Base-by-base conservation (phyloP, 768 basidiomycete genomes). In the Kwoniella sp. region DNA sequence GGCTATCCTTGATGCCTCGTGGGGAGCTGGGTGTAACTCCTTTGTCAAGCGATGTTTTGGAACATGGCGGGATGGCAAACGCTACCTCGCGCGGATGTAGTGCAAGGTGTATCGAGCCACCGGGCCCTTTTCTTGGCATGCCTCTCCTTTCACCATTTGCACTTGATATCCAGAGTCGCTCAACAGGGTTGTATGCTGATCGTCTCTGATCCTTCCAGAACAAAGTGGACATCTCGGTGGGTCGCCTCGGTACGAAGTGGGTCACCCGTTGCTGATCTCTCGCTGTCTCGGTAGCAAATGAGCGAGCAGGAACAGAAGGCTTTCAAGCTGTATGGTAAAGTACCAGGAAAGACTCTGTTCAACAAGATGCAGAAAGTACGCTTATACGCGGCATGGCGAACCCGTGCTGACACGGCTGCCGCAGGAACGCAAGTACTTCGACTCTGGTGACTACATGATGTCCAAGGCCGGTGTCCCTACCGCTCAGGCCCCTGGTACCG, bases 361-460 rank as follows among this genome's bases (percentile, higher is more conserved):
- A 86, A 80, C 70, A 91, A 90, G 79, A 90, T 95, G 86, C 89
- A 91, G 76, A 93, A 89, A 84, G 92, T 88, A 38, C 43, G 79
- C 40, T 12, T 10, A 17, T 31, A 15, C 15, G 11, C 7, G 39
- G 39, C 25, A 22, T 22, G 39, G 2, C 11, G 15, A 3, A 46
- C 4, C 15, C 31, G 9, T 38, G 47, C 45, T 45, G 36, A 54
- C 40, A 5, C 17, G 10, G 37, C 19, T 17, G n/a, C 23, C 67
- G 51, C 20, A 96, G 92, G 93, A 99, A 71, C 88, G 95, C 68
- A 98, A 98, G 77, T 99, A 90, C 78, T 99, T 99, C 75, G 95
- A 98, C 77, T 98, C 93, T 50, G 95, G 95, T 52, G 95, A 99
- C 75, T 98, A 98, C 70, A 92, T 92, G 26, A 79, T 99, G 61